Percentiles rank a stretch among this genome's conserved stretches.
phyloP scores from a whole-genome alignment of 306 rosid species.

The Lagenaria siceraria region DNA sequence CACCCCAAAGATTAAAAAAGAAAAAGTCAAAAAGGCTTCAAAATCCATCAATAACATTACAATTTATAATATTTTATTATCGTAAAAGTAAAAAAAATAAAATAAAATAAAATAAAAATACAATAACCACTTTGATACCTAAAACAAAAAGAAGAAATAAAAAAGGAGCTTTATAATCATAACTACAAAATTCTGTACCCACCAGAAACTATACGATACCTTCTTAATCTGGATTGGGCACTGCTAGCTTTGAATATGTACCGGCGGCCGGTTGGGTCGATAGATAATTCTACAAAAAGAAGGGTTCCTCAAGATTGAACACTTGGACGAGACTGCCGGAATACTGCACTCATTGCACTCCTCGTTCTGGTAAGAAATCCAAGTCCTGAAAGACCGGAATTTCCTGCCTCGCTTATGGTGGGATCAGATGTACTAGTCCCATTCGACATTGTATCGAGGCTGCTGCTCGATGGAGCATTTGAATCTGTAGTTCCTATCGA shows the following conservation, averaged over 20 bases:
- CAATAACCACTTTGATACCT: background rate
- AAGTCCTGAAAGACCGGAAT: constrained; percentile 45
- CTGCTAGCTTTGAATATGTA: constrained; percentile 11
- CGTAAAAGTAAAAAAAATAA: background rate
- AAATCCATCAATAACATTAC: background rate
- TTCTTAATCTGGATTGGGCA: constrained; percentile 27
- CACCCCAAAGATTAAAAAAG: background rate
- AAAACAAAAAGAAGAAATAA: background rate
- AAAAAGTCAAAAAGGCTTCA: background rate
- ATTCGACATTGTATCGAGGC: background rate
- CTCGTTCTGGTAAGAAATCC: constrained; percentile 42
- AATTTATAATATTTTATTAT: background rate
- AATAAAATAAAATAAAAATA: background rate
- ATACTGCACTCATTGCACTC: constrained; percentile 49
- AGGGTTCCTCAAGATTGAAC: background rate
- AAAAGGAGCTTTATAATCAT: background rate
- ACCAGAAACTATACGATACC: constrained; percentile 9
- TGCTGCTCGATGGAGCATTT: constrained; percentile 6
- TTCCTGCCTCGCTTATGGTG: constrained; percentile 24
- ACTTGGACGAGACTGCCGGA: constrained; percentile 37
- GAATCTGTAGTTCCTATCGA: constrained; percentile 23
- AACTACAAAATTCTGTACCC: constrained; percentile 66
- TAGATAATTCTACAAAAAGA: background rate
- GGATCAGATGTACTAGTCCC: constrained; percentile 14
- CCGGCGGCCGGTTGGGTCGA: background rate